Evolutionary conservation across 78 protist species (phyloP).

Genomic region (Ministeria vibrans): DNA sequence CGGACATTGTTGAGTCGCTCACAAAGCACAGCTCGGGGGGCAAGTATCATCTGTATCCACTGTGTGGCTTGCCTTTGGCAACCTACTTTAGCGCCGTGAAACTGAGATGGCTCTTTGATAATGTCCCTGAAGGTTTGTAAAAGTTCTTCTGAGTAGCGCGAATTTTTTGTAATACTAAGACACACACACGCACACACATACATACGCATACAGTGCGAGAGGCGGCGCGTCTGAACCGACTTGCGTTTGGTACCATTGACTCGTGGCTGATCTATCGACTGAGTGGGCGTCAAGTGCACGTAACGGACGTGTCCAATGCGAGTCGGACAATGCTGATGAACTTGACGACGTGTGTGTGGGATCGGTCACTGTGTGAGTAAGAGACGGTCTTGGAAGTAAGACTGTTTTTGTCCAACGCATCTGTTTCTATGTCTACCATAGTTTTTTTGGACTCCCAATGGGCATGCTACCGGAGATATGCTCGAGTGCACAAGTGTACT

Average conservation of each 20-base stretch:
- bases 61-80: conserved; percentile 88
- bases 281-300: conserved; percentile 46
- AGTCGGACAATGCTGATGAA: conserved; percentile 93
- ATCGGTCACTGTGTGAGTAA: conserved; percentile 34
- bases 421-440: not conserved
- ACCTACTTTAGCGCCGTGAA: conserved; percentile 80
- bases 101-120: conserved; percentile 73
- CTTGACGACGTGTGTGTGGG: conserved; percentile 81
- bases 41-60: not conserved
- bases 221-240: not conserved
- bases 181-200: no score
- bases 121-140: no score
- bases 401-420: not conserved
- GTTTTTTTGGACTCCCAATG: not conserved
- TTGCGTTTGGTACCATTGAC: conserved; percentile 88
- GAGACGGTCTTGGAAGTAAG: not conserved
- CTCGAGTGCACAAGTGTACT: not conserved
- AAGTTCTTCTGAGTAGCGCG: no score
- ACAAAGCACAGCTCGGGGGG: not conserved
- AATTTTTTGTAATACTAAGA: no score
- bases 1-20: conserved; percentile 16
- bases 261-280: conserved; percentile 73
- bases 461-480: not conserved
- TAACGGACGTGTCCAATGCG: conserved; percentile 95
- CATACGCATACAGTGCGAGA: conserved; percentile 23